These are phyloP conservation scores for Saccharum spontaneum DNA, from an alignment of 176 grass and related monocot species.

Conservation along the genomic window DNA sequence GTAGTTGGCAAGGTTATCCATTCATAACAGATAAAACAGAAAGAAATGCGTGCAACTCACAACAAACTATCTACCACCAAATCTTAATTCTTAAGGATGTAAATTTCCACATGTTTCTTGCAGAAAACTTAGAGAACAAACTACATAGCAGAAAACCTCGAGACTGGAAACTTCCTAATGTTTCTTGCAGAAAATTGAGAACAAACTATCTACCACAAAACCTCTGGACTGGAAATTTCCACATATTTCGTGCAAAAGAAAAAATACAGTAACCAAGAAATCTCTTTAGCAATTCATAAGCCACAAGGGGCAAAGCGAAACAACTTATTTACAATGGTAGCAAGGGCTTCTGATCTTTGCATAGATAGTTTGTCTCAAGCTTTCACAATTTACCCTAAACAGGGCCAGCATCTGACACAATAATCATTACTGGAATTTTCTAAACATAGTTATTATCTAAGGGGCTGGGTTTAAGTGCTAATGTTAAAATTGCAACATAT, in stretches of 20 bases:
- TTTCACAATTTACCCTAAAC: neutral
- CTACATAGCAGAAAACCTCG: neutral
- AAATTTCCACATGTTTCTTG: neutral
- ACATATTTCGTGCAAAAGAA: neutral
- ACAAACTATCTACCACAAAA: neutral
- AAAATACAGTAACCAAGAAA: conserved; percentile 3
- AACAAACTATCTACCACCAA: neutral
- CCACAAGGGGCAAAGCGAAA: neutral
- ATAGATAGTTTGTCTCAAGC: neutral
- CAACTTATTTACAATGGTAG: neutral
- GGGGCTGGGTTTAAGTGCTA: neutral
- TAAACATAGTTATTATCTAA: neutral
- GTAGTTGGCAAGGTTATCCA: neutral
- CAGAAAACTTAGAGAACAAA: neutral
- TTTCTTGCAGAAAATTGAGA: neutral
- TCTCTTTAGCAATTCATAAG: neutral
- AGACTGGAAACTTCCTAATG: neutral
- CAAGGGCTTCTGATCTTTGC: conserved; percentile 35
- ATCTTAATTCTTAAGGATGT: neutral
- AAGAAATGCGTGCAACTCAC: neutral
- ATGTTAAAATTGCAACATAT: neutral
- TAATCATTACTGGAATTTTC: neutral
- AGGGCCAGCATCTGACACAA: neutral
- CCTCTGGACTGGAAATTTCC: neutral
- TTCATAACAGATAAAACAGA: neutral